Conservation (phyloP, 768 basidiomycete genomes). For the Trichaptum fuscoviolaceum region DNA sequence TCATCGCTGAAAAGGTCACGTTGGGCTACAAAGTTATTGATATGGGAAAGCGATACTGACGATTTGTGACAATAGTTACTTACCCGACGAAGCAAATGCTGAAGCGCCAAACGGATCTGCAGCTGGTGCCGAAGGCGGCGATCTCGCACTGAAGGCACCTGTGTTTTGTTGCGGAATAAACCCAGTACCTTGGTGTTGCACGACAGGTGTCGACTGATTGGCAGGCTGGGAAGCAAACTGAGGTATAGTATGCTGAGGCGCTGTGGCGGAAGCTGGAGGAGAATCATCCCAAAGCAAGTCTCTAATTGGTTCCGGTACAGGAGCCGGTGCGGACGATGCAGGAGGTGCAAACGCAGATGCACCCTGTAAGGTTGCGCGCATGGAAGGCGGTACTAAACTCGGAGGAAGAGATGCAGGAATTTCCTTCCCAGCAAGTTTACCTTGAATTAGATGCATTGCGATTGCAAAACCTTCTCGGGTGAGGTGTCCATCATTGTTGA, state of each 20-base stretch:
- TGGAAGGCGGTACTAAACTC: conserved; percentile 76
- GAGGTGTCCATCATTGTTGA: conserved; percentile 80
- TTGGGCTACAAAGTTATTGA: conserved; percentile 15
- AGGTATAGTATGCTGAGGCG: conserved; percentile 30
- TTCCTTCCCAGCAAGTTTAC: conserved; percentile 73
- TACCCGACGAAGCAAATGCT: conserved; percentile 18
- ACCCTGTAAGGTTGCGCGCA: conserved; percentile 38
- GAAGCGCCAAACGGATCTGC: conserved; percentile 50
- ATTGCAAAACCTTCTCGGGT: conserved; percentile 93
- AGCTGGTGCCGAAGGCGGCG: conserved; percentile 15
- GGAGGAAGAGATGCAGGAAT: conserved; percentile 66
- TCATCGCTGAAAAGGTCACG: conserved; percentile 69
- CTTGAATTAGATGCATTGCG: conserved; percentile 90
- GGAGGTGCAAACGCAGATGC: conserved; percentile 21
- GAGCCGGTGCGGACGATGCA: conserved; percentile 35
- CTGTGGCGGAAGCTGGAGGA: conserved; percentile 24
- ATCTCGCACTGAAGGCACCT: conserved; percentile 11
- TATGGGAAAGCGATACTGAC: background rate
- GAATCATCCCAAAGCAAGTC: conserved; percentile 43
- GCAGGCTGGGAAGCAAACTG: conserved; percentile 5
- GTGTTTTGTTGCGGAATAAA: conserved; percentile 6
- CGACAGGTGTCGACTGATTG: background rate
- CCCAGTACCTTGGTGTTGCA: conserved; percentile 13
- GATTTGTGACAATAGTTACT: background rate
- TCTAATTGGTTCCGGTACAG: conserved; percentile 34